Percentiles rank a stretch among this genome's conserved stretches.
Conservation (phyloP, 2,329 filamentous ascomycete genomes). For the Coniella lustricola region DNA sequence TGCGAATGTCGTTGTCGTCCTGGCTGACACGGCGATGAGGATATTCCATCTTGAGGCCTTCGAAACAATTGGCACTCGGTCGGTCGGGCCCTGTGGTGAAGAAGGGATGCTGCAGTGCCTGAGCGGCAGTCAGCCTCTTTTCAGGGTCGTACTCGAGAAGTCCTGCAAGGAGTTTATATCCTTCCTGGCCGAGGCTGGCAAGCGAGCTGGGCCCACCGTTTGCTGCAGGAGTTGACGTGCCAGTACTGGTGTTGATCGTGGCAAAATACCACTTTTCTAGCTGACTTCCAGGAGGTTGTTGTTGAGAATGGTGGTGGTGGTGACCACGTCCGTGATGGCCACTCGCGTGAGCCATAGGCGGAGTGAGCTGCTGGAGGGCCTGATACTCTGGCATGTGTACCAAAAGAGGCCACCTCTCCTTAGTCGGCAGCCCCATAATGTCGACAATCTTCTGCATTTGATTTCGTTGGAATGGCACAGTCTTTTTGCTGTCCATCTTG, state of each 20-base stretch:
- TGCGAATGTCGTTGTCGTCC: conserved; percentile 94
- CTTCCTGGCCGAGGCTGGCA: conserved; percentile 64
- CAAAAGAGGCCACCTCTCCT: conserved; percentile 82
- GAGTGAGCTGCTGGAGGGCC: conserved; percentile 49
- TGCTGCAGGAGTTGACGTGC: conserved; percentile 32
- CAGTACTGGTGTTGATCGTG: conserved; percentile 55
- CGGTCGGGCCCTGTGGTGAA: conserved; percentile 65
- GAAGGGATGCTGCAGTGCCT: conserved; percentile 86
- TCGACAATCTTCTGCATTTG: conserved; percentile 99
- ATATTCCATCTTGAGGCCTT: conserved; percentile 82
- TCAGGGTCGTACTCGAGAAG: conserved; percentile 90
- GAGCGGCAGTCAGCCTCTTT: conserved; percentile 77
- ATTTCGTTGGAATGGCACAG: conserved; percentile 91
- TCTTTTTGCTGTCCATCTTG: conserved; percentile 98
- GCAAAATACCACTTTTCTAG: conserved; percentile 77
- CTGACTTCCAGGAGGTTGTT: conserved; percentile 31
- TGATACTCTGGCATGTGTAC: conserved; percentile 77
- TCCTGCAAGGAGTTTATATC: conserved; percentile 72
- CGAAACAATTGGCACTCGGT: conserved; percentile 79
- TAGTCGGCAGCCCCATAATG: conserved; percentile 84
- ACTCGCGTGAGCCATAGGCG: conserved; percentile 40
- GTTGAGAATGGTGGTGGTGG: conserved; percentile 30
- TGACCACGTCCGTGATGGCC: conserved; percentile 36
- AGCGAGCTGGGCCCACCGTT: conserved; percentile 31
- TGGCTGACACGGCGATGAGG: conserved; percentile 84